Evolutionary conservation across 2,329 filamentous ascomycete species (phyloP), one percentile per base, ranked within the genome.

Genomic region (Alternaria metachromatica): DNA sequence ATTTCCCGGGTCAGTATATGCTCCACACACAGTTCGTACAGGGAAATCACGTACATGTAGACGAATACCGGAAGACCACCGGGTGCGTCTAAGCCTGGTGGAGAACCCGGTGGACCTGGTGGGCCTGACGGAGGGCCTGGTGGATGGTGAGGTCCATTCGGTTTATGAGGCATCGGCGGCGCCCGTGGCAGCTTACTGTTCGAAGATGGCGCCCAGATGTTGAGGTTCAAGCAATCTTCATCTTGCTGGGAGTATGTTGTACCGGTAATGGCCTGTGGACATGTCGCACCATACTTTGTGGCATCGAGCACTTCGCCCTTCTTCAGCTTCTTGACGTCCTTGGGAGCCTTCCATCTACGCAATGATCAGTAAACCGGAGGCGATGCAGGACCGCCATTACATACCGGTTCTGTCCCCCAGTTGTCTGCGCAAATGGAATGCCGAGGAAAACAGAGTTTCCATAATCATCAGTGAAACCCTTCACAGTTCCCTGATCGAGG

Each of bases 221-320:
- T 73, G 6, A 83, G 72, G 63, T 80, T 83, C 68, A 83, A 63
- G 55, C 82, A 83, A 33, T 83, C 80, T 45, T 73, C 71, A 28
- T 58, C 64, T 49, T 73, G 71, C 28, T 69, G 67, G 11, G 70
- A 68, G 59, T 65, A 73, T 10, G 59, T 51, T 11, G 68, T 67
- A 25, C 68, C 69, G 21, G 66, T 66, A 20, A 73, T 71, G 37
- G 71, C 70, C 53, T 73, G 71, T 11, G 71, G 71, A 50, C 71
- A 73, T 41, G 71, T 73, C 5, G 71, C 58, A 33, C 71, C 71
- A 43, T 73, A 73, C 33, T 65, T 53, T 18, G 65, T 67, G 23
- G 71, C 71, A 54, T 70, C 48, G 25, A 73, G 65, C 3, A 70
- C 59, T 28, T 63, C 50, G 15, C 63, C 56, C 43, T 50, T 56